Base-by-base conservation (phyloP, 305 asterid genomes). In the Plantago coronopus region DNA sequence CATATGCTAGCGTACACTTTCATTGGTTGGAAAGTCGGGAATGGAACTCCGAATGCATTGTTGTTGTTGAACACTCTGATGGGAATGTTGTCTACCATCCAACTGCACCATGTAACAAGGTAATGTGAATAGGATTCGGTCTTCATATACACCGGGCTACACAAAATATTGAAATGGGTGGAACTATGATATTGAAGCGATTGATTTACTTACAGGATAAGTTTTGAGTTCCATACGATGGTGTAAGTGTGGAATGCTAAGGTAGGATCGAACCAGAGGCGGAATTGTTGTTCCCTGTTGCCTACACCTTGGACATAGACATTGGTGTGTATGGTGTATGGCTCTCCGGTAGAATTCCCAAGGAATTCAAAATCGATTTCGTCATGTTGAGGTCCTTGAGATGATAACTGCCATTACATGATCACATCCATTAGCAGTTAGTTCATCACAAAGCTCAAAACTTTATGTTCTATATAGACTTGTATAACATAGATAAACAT, bases 181-280 rank as follows among this genome's bases (percentile, higher is more conserved):
- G 14, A 16, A 45, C 9, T 45, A 13, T 27, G 38, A 31, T 0
- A 31, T 31, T 31, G 7, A 31, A 0, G 51, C 23, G 13, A 18
- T 18, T 48, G 27, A 48, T 48, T 17, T 17, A 17, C 54, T 48
- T 48, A 48, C 54, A 48, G 9, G 25, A 48, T 48, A 48, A 22
- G 54, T 18, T 48, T 22, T 17, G 54, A 48, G 54, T 48, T 48
- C 54, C 54, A 48, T 11, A 48, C 11, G 13, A 48, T 48, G 25
- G 54, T 48, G 18, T 48, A 48, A 14, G 54, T 48, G 54, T 48
- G 54, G 21, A 48, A n/a, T n/a, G n/a, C n/a, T n/a, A n/a, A n/a
- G n/a, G n/a, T n/a, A n/a, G n/a, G n/a, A n/a, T n/a, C n/a, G 11
- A 48, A 48, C 54, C 54, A 48, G 21, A 48, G 54, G 23, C 54